These are phyloP conservation scores for Rosa chinensis DNA, from an alignment of 306 rosid genomes.

Conservation along the genomic window DNA sequence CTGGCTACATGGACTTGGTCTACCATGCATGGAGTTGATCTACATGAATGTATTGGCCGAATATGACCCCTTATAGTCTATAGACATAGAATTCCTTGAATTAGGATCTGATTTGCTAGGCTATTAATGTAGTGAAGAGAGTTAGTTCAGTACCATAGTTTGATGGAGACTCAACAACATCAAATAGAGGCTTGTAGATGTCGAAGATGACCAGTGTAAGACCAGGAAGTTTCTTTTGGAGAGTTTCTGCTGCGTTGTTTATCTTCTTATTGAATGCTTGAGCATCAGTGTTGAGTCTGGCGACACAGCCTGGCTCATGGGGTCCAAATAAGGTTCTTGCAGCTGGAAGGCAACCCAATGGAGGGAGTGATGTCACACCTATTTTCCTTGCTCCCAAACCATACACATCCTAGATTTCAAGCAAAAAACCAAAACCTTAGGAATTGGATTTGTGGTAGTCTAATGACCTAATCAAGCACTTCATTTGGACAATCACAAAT, in stretches of 20 bases:
- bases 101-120: background rate
- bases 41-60: background rate
- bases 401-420: conserved; percentile 57
- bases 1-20: background rate
- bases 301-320: conserved; percentile 64
- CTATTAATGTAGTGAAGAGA: background rate
- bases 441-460: background rate
- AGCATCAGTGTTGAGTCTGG: conserved; percentile 64
- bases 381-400: conserved; percentile 82
- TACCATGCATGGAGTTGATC: background rate
- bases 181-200: conserved; percentile 70
- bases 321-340: conserved; percentile 65
- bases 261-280: conserved; percentile 77
- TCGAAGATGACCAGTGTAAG: conserved; percentile 79
- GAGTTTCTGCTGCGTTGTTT: conserved; percentile 57
- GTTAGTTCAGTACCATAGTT: conserved; percentile 47
- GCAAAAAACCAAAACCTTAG: conserved; percentile 14
- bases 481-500: background rate
- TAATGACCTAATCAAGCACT: background rate
- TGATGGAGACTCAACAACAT: conserved; percentile 73
- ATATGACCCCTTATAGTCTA: background rate
- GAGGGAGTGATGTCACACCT: conserved; percentile 94
- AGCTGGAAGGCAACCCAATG: conserved; percentile 87
- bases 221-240: conserved; percentile 71
- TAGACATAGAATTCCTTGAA: background rate